Evolutionary conservation across 1,284 basidiomycete species (phyloP).

Genomic region (Fomitopsis betulina): DNA sequence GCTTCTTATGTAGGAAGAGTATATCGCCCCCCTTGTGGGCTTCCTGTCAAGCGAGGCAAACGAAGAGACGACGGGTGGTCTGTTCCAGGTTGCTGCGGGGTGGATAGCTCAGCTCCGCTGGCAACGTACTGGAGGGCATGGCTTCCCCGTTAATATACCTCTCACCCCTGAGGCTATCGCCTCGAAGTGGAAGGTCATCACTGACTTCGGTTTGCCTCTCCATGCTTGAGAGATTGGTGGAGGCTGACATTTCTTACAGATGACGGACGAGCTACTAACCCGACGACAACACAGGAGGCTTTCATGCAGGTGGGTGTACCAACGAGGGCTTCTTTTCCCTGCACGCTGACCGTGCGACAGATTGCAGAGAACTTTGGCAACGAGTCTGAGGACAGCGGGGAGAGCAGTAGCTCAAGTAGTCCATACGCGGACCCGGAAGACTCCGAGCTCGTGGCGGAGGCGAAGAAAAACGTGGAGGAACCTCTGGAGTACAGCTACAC

Average conservation of each 20-base stretch:
- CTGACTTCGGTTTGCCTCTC: conserved; percentile 65
- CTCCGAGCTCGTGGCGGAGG: conserved; percentile 76
- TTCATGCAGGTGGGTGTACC: conserved; percentile 52
- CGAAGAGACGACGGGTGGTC: conserved; percentile 65
- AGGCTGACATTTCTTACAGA: conserved; percentile 33
- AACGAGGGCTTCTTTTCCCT: background rate
- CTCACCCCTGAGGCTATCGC: conserved; percentile 78
- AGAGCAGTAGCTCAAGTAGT: conserved; percentile 28
- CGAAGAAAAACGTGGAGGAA: conserved; percentile 64
- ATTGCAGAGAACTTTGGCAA: conserved; percentile 83
- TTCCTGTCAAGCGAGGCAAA: conserved; percentile 88
- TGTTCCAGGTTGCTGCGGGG: conserved; percentile 92
- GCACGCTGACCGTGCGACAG: conserved; percentile 23
- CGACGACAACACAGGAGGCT: conserved; percentile 66
- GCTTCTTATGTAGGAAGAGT: conserved; percentile 67
- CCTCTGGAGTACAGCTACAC: conserved; percentile 70
- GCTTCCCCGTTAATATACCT: conserved; percentile 78
- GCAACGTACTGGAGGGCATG: conserved; percentile 86
- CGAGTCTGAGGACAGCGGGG: conserved; percentile 32
- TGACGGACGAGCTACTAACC: conserved; percentile 78
- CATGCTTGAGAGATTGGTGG: background rate
- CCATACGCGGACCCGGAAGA: conserved; percentile 81
- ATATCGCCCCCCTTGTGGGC: conserved; percentile 87
- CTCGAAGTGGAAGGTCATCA: conserved; percentile 78
- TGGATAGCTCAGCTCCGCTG: conserved; percentile 93